Evolutionary conservation across 2,329 filamentous ascomycete species (phyloP), one percentile per base, ranked within the genome.

Genomic region (Aspergillus pseudoglaucus): DNA sequence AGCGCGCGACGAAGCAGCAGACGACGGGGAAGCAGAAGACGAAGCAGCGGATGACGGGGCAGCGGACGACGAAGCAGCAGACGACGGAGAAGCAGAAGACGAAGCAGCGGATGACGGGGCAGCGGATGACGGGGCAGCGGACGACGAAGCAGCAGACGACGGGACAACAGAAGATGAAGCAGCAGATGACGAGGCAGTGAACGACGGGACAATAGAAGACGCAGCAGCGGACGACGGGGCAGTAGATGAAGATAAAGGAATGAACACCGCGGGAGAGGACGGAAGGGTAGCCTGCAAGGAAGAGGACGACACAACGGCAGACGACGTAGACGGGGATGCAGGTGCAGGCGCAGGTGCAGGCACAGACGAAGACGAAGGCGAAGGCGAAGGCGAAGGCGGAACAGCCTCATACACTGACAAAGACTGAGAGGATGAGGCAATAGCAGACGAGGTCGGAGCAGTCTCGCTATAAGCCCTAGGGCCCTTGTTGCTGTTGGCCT

Each of bases 401-500:
- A 22, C 9, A 1, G 40, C n/a, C 27, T 30, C 33, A 42, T 32
- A 45, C 14, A 51, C 37, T 25, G 51, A 33, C 32, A 32, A 47
- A 22, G 52, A 45, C 23, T 49, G 18, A 43, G 50, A 15, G 3
- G 30, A 47, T 20, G 45, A 51, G 44, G 39, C 39, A 20, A 54
- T 27, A 39, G 41, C 55, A 47, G 56, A 55, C 32, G 53, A 58
- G 33, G 51, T 57, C 6, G 54, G 53, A 35, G 43, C 45, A 18
- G 51, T 32, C 35, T 35, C 22, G 54, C 49, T 52, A 50, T 59
- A 62, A 44, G 57, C 58, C 32, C 57, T 57, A 22, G 57, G 53
- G 42, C 50, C 57, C 40, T 22, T 4, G 37, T 64, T 56, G 46
- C 57, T 55, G 37, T 54, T 57, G 44, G 69, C 68, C 49, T 69